These are phyloP conservation scores for Cnidoscolus chayamansa DNA, from an alignment of 441 rosid genomes.

Conservation along the genomic window DNA sequence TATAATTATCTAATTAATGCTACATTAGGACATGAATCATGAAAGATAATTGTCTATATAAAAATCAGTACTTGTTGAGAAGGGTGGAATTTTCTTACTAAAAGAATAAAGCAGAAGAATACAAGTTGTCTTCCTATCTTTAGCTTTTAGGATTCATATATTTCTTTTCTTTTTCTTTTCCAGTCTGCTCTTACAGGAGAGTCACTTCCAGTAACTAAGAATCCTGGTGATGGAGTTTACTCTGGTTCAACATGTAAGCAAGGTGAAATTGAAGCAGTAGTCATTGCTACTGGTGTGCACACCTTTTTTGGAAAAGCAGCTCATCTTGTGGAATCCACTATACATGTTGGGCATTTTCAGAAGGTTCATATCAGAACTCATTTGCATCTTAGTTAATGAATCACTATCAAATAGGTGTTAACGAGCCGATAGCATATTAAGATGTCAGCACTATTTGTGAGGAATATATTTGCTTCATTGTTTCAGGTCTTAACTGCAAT, in stretches of 20 bases:
- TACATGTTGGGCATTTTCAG: conserved; percentile 71
- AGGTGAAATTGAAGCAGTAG: conserved; percentile 67
- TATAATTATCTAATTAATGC: not conserved
- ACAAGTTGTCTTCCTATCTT: not conserved
- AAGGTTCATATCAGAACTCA: conserved; percentile 36
- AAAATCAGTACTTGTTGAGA: no score
- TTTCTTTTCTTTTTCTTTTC: conserved; percentile 13
- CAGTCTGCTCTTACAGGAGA: conserved; percentile 72
- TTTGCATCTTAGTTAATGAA: not conserved
- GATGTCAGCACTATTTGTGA: not conserved
- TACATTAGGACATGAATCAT: no score
- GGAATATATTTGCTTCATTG: conserved; percentile 9
- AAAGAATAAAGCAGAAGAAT: not conserved
- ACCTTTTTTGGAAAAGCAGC: conserved; percentile 75
- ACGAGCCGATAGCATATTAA: not conserved
- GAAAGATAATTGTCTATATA: no score
- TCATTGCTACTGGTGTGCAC: conserved; percentile 69
- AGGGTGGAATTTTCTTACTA: no score
- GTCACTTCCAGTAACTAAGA: conserved; percentile 59
- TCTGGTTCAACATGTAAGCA: conserved; percentile 72
- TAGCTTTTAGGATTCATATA: not conserved
- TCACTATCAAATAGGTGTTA: not conserved
- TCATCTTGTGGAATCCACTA: conserved; percentile 64
- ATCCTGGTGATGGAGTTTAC: conserved; percentile 54
- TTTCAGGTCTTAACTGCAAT: conserved; percentile 50